A percentile compares a stretch with the other conserved stretches of the same genome.
Evolutionary conservation across 73 alveolate species (phyloP).

Genomic region (Paramecium primaurelia): DNA sequence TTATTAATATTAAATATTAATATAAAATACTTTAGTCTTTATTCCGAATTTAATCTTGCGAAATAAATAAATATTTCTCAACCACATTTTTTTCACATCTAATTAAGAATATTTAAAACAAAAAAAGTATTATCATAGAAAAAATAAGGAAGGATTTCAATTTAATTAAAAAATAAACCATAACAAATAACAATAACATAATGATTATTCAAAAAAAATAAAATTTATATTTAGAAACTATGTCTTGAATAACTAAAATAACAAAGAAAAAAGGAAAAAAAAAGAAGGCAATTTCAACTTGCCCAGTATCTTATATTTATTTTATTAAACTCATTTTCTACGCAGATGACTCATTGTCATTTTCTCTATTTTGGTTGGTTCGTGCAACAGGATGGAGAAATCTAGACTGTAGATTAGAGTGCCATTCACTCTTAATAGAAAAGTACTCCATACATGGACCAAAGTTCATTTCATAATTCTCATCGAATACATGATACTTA

Average conservation of each 20-base stretch:
- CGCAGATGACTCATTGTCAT: neutral
- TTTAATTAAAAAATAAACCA: neutral
- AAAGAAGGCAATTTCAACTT: neutral
- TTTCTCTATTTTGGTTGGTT: slow-evolving; percentile 1
- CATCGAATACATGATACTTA: neutral
- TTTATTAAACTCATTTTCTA: neutral
- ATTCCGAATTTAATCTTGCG: neutral
- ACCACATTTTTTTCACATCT: neutral
- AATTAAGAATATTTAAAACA: neutral
- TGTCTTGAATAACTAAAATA: neutral
- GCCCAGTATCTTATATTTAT: neutral
- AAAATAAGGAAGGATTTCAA: neutral
- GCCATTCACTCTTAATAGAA: slow-evolving; percentile 36
- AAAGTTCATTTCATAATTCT: slow-evolving; percentile 5
- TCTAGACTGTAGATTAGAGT: slow-evolving; percentile 33
- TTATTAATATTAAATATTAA: neutral
- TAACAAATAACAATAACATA: neutral
- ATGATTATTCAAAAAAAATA: neutral
- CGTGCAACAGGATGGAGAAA: slow-evolving; percentile 29
- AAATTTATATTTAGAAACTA: neutral
- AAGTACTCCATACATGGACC: slow-evolving; percentile 36
- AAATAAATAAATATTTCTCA: neutral
- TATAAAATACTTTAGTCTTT: neutral
- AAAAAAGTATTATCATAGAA: neutral
- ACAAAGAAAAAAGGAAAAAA: neutral